Percentiles rank a stretch among this genome's conserved stretches.
phyloP scores from a whole-genome alignment of 176 grass and related monocot species.

The Rhynchospora tenuis region DNA sequence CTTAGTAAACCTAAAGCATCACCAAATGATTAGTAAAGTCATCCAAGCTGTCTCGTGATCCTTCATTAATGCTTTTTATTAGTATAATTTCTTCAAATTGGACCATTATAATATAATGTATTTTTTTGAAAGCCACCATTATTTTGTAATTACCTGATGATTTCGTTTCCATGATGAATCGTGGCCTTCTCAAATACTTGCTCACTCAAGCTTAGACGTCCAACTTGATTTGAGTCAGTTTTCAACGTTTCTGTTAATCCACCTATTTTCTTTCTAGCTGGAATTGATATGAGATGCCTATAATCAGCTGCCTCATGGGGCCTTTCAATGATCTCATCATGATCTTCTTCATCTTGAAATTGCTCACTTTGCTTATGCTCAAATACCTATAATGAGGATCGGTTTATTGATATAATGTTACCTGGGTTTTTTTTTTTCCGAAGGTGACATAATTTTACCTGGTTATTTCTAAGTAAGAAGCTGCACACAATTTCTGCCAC shows the following conservation, averaged over 20 bases:
- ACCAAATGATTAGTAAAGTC: background rate
- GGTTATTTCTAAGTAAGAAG: background rate
- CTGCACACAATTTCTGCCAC: background rate
- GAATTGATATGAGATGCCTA: constrained; percentile 53
- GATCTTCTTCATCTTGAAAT: constrained; percentile 37
- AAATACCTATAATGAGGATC: background rate
- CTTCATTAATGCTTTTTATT: background rate
- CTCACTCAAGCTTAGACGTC: constrained; percentile 58
- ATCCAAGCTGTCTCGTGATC: background rate
- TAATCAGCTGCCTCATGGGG: constrained; percentile 33
- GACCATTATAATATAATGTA: too few relatives aligned
- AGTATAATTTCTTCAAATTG: background rate
- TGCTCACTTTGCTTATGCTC: constrained; percentile 24
- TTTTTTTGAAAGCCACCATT: too few relatives aligned
- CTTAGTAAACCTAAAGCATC: constrained; percentile 53
- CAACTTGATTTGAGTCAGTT: constrained; percentile 44
- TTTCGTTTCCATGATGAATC: constrained; percentile 35
- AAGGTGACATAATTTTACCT: background rate
- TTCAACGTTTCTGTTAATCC: constrained; percentile 40
- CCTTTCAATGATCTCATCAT: constrained; percentile 33
- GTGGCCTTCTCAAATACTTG: constrained; percentile 56
- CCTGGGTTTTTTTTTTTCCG: too few relatives aligned
- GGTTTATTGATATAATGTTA: background rate
- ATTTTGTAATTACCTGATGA: constrained; percentile 39
- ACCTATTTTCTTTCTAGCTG: constrained; percentile 54